phyloP scores from a whole-genome alignment of 345 rosid species.

The Linum lewisii region DNA sequence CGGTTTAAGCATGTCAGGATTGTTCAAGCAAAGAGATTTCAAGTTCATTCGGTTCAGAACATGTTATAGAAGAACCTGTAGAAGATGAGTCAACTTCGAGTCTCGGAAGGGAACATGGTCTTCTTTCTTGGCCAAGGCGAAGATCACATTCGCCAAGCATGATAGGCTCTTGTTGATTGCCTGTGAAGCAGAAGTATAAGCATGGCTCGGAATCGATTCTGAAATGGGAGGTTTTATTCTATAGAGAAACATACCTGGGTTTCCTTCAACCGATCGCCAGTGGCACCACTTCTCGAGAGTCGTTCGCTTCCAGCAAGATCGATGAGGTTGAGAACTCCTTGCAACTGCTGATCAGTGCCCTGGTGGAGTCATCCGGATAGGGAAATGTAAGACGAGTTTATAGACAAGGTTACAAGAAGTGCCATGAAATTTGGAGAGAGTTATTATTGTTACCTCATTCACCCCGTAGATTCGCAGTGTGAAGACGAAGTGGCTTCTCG shows the following conservation, averaged over 20 bases:
- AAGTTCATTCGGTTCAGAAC: neutral
- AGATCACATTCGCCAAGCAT: constrained; percentile 72
- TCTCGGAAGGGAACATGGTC: constrained; percentile 92
- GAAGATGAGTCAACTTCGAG: constrained; percentile 82
- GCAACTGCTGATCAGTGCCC: constrained; percentile 89
- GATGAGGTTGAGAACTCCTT: constrained; percentile 82
- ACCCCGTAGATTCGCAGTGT: constrained; percentile 73
- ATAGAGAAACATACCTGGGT: constrained; percentile 52
- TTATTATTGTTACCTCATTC: constrained; percentile 49
- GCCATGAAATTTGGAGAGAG: neutral
- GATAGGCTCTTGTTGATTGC: constrained; percentile 93
- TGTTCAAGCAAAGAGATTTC: no score
- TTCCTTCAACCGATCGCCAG: constrained; percentile 88
- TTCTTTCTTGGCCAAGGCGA: constrained; percentile 86
- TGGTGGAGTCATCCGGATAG: constrained; percentile 12
- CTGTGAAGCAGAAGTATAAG: no score
- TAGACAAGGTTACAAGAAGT: neutral
- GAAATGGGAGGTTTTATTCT: no score
- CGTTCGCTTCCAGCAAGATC: constrained; percentile 99
- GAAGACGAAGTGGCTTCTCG: constrained; percentile 47
- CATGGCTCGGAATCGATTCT: no score
- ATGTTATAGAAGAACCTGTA: constrained; percentile 52
- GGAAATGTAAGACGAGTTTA: constrained; percentile 12
- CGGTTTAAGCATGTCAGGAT: no score
- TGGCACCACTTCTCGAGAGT: constrained; percentile 79